A percentile compares a stretch with the other conserved stretches of the same genome.
These are phyloP conservation scores for Hericium coralloides DNA, from an alignment of 768 basidiomycete species.

Conservation along the genomic window DNA sequence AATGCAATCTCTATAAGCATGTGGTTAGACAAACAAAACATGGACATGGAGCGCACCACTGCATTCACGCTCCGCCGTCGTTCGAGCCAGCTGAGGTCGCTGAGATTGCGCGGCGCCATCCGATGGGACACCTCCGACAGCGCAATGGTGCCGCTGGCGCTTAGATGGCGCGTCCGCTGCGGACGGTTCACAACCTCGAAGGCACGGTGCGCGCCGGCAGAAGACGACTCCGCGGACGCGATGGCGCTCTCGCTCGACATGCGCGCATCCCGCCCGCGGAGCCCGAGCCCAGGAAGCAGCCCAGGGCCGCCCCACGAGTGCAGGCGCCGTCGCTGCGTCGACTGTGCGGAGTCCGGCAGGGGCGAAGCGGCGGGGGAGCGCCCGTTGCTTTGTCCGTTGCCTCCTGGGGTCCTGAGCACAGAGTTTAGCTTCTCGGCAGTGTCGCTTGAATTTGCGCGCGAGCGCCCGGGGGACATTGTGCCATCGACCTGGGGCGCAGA, in stretches of 20 bases:
- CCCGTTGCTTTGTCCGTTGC: slow-evolving; percentile 11
- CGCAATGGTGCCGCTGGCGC: slow-evolving; percentile 32
- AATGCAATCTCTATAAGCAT: background rate
- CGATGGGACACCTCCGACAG: slow-evolving; percentile 31
- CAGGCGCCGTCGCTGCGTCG: slow-evolving; percentile 20
- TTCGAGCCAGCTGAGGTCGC: slow-evolving; percentile 73
- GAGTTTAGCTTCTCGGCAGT: slow-evolving; percentile 32
- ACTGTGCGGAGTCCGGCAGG: slow-evolving; percentile 19
- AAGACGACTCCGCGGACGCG: slow-evolving; percentile 14
- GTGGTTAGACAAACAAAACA: background rate
- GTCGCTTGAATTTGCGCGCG: slow-evolving; percentile 30
- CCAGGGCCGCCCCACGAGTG: slow-evolving; percentile 32
- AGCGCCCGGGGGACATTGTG: slow-evolving; percentile 1
- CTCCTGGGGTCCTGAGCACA: background rate
- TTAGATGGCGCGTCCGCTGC: slow-evolving; percentile 44
- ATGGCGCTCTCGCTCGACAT: slow-evolving; percentile 31
- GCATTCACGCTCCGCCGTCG: slow-evolving; percentile 62
- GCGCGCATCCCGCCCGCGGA: slow-evolving; percentile 28
- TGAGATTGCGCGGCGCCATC: slow-evolving; percentile 43
- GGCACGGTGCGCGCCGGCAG: slow-evolving; percentile 18
- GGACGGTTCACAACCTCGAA: slow-evolving; percentile 45
- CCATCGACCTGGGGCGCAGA: slow-evolving; percentile 1
- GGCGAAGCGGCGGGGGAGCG: slow-evolving; percentile 23
- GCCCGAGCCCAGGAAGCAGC: slow-evolving; percentile 22
- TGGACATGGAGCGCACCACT: slow-evolving; percentile 40